phyloP scores from a whole-genome alignment of 2,329 filamentous ascomycete species.

The Fusarium chlamydosporum region DNA sequence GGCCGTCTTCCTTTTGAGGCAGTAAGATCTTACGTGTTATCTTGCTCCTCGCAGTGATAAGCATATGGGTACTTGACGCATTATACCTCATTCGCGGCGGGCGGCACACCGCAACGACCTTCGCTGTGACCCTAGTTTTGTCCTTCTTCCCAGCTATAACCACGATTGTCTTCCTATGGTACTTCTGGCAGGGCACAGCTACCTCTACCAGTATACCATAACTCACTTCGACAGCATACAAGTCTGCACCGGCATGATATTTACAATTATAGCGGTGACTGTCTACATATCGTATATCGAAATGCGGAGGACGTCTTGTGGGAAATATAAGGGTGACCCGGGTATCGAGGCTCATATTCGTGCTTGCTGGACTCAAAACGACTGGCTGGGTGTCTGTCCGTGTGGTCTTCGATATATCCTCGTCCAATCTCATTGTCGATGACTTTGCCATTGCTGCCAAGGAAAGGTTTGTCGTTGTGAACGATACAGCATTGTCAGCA shows the following conservation, averaged over 20 bases:
- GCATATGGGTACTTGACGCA: neutral
- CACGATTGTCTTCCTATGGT: neutral
- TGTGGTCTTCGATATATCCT: neutral
- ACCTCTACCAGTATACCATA: constrained; percentile 20
- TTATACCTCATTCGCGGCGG: neutral
- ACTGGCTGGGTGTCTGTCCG: neutral
- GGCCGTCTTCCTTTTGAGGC: neutral
- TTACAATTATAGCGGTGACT: neutral
- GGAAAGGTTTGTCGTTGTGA: neutral
- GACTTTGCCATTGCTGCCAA: constrained; percentile 1
- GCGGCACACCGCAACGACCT: neutral
- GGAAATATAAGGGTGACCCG: constrained; percentile 26
- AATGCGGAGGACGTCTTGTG: constrained; percentile 25
- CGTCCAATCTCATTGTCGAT: neutral
- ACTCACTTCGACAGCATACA: constrained; percentile 14
- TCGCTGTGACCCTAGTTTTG: neutral
- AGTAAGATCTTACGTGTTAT: constrained; percentile 1
- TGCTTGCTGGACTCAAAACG: neutral
- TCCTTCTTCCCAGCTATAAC: constrained; percentile 4
- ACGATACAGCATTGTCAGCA: neutral
- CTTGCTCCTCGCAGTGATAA: neutral
- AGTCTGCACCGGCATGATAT: neutral
- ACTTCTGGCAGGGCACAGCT: neutral
- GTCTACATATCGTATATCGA: constrained; percentile 18
- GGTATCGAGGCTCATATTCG: constrained; percentile 2